Percentiles rank a stretch among this genome's conserved stretches.
These are phyloP conservation scores for Populus tremula DNA, from an alignment of 345 rosid species.

Conservation along the genomic window DNA sequence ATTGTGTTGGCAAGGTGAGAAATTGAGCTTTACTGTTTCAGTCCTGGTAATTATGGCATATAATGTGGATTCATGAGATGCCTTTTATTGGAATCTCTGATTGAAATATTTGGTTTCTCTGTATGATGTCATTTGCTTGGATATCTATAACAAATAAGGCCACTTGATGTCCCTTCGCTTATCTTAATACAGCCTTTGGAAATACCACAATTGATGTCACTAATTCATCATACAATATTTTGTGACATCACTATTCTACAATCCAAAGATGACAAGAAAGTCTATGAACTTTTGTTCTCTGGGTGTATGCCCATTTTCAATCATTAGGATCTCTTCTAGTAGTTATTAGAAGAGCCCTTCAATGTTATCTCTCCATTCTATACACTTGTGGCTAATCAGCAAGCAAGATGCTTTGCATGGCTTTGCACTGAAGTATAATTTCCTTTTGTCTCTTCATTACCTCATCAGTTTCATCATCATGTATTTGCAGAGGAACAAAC, in stretches of 20 bases:
- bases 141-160: neutral
- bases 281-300: neutral
- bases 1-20: conserved; percentile 96
- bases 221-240: no score
- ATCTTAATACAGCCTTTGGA: neutral
- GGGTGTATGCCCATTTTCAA: neutral
- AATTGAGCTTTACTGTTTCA: neutral
- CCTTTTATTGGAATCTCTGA: neutral
- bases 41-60: neutral
- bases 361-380: neutral
- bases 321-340: neutral
- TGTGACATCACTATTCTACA: neutral
- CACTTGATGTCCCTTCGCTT: neutral
- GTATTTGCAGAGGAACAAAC: conserved; percentile 71
- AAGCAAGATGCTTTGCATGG: neutral
- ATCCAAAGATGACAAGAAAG: neutral
- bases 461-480: neutral
- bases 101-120: neutral
- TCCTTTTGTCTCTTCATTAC: neutral
- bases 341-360: neutral
- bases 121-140: neutral
- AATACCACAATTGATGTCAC: neutral
- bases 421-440: neutral
- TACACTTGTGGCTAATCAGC: neutral
- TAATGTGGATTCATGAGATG: conserved; percentile 8